Percentiles rank a stretch among this genome's conserved stretches.
Evolutionary conservation across 805 yeast genomes (phyloP).

Genomic region (Clavispora vitiphila): DNA sequence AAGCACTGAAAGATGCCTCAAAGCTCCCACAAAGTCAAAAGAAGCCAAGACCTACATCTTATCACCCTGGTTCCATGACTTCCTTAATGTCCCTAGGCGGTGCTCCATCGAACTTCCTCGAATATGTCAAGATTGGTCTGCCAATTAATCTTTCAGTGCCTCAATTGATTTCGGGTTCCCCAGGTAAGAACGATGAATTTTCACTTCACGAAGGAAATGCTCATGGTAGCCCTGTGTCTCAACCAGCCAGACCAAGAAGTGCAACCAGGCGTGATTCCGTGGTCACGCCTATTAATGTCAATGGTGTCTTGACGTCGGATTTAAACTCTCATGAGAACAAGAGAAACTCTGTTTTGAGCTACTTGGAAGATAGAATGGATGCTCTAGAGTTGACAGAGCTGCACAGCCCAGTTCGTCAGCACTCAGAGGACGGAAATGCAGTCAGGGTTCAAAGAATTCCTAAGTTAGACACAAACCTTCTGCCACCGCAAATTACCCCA

Average conservation of each 20-base stretch:
- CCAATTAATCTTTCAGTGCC: slow-evolving; percentile 28
- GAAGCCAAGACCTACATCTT: slow-evolving; percentile 80
- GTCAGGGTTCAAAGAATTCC: slow-evolving; percentile 8
- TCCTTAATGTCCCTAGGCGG: slow-evolving; percentile 17
- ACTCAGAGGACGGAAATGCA: slow-evolving; percentile 2
- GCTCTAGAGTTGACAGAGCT: slow-evolving; percentile 32
- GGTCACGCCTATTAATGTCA: slow-evolving; percentile 40
- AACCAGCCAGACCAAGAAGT: slow-evolving; percentile 8
- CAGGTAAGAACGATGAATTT: slow-evolving; percentile 30
- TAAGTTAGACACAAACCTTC: slow-evolving; percentile 12
- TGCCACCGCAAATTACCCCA: slow-evolving; percentile 20
- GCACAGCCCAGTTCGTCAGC: slow-evolving; percentile 20
- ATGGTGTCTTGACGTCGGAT: slow-evolving; percentile 34
- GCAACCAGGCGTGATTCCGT: slow-evolving; percentile 23
- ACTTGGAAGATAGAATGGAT: slow-evolving; percentile 42
- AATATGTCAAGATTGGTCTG: slow-evolving; percentile 31
- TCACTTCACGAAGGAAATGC: slow-evolving; percentile 17
- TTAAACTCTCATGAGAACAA: slow-evolving; percentile 25
- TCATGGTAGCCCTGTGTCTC: slow-evolving; percentile 12
- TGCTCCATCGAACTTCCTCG: slow-evolving; percentile 21
- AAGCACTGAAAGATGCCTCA: slow-evolving; percentile 10
- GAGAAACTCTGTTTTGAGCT: slow-evolving; percentile 36
- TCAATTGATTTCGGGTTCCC: slow-evolving; percentile 35
- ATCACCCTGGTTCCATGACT: slow-evolving; percentile 60
- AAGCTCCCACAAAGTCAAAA: slow-evolving; percentile 43